Conservation (phyloP, 768 basidiomycete species). For the Hortiboletus campestris region DNA sequence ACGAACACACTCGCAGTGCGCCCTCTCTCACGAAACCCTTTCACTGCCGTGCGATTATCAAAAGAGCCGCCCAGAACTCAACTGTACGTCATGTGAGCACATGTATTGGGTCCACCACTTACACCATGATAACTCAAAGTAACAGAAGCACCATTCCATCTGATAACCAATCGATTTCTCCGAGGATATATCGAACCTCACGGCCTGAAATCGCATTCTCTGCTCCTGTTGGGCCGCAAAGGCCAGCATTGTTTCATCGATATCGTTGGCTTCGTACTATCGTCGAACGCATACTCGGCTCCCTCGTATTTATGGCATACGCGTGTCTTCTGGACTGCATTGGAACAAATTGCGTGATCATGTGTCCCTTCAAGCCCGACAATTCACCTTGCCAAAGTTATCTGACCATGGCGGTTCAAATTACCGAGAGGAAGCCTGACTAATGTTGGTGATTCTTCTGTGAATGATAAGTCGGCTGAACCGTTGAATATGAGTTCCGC, state of each 20-base stretch:
- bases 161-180: neutral
- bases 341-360: neutral
- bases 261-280: conserved; percentile 7
- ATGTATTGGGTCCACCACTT: neutral
- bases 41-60: neutral
- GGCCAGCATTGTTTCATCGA: neutral
- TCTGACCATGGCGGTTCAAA: neutral
- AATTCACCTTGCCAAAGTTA: neutral
- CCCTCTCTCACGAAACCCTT: conserved; percentile 10
- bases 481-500: conserved; percentile 1
- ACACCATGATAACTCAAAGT: neutral
- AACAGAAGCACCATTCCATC: neutral
- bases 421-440: conserved; percentile 15
- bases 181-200: neutral
- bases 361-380: neutral
- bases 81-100: conserved; percentile 17
- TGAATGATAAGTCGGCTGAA: conserved; percentile 2
- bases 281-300: conserved; percentile 5
- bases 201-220: neutral
- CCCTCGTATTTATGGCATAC: conserved; percentile 3
- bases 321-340: neutral
- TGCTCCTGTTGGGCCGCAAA: neutral
- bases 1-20: neutral
- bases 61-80: conserved; percentile 1
- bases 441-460: conserved; percentile 14